Evolutionary conservation across 2,329 filamentous ascomycete species (phyloP).

Genomic region (Colletotrichum agaves): DNA sequence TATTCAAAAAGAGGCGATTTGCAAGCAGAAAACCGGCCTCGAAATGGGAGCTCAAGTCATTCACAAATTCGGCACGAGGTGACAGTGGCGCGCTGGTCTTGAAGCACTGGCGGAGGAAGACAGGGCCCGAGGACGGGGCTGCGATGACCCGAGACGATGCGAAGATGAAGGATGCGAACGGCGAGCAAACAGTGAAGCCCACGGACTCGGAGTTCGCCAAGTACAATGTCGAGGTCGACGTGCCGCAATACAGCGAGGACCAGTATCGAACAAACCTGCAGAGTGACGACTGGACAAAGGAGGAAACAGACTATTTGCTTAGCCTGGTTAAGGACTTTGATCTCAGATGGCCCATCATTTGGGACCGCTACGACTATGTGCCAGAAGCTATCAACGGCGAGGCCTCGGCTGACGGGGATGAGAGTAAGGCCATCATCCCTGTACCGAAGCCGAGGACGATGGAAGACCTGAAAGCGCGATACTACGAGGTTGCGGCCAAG

Average conservation of each 20-base stretch:
- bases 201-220: slow-evolving; percentile 81
- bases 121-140: slow-evolving; percentile 50
- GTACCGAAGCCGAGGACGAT: slow-evolving; percentile 71
- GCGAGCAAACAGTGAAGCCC: slow-evolving; percentile 43
- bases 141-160: slow-evolving; percentile 39
- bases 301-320: slow-evolving; percentile 94
- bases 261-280: slow-evolving; percentile 83
- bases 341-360: slow-evolving; percentile 89
- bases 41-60: slow-evolving; percentile 75
- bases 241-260: slow-evolving; percentile 86
- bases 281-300: slow-evolving; percentile 84
- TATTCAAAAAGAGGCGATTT: slow-evolving; percentile 69
- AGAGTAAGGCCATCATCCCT: slow-evolving; percentile 64
- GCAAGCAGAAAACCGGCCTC: slow-evolving; percentile 65
- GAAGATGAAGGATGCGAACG: slow-evolving; percentile 49
- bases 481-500: slow-evolving; percentile 86
- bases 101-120: slow-evolving; percentile 82
- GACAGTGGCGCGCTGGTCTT: slow-evolving; percentile 74
- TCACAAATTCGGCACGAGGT: slow-evolving; percentile 79
- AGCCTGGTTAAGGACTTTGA: slow-evolving; percentile 80
- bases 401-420: slow-evolving; percentile 56
- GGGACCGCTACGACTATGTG: slow-evolving; percentile 88
- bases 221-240: slow-evolving; percentile 83
- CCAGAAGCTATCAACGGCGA: slow-evolving; percentile 58
- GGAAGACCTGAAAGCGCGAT: slow-evolving; percentile 91